Evolutionary conservation across 164 flowering plant genomes (phyloP), one percentile per base, ranked within the genome.

Genomic region (Vitis rotundifolia): DNA sequence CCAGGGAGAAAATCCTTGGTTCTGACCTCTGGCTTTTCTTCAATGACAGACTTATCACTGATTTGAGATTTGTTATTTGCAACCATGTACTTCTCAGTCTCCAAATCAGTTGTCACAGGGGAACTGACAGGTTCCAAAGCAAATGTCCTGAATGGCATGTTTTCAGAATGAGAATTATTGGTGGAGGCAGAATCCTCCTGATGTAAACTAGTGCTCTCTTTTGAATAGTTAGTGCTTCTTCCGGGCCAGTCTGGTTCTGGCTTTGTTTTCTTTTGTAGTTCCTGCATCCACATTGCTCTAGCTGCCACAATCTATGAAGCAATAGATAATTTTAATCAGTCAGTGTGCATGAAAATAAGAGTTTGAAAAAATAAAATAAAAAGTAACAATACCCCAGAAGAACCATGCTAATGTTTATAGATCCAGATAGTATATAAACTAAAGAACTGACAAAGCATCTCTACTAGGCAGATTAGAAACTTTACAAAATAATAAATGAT

Each of bases 221-320:
- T 69, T 13, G 64, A 15, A 54, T 70, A 49, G 9, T 71, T 68
- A 62, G 71, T 68, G 61, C 59, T 67, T 66, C 71, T 77, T 64
- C 72, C 75, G 50, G 22, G 67, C 76, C 80, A 79, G 28, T 77
- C 78, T 54, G 73, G 67, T 31, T 82, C 79, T 51, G 73, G 71
- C 67, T 80, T 80, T 49, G 80, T 81, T 52, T 72, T 70, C 70
- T 81, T 84, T 52, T 84, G 85, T 53, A 88, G 78, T 68, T 88
- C 91, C 66, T 83, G 80, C 89, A 83, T 86, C 91, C 91, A 88
- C 85, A 80, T 77, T 72, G 81, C 75, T 72, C 89, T 77, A 13
- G 89, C 91, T 70, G 78, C 82, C 72, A 78, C 76, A 18, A 86
- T 72, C 91, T 88, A 76, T 71, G 73, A 71, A 63, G 44, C 14